Conservation (phyloP, 2,329 filamentous ascomycete species). For the Fusarium sp. region DNA sequence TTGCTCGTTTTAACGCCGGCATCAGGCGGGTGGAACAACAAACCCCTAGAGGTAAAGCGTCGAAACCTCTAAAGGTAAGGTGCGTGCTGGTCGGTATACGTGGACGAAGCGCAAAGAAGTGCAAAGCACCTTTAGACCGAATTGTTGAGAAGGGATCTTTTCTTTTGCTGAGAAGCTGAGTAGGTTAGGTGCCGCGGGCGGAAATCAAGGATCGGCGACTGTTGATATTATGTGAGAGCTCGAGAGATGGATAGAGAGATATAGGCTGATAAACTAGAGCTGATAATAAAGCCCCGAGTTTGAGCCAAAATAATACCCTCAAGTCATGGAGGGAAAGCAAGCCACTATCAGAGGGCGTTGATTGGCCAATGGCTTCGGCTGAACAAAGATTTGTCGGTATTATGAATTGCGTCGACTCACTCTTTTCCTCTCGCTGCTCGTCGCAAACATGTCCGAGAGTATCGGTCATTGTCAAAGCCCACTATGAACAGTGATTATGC, state of each 20-base stretch:
- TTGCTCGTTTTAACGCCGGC: constrained; percentile 44
- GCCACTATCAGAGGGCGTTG: constrained; percentile 49
- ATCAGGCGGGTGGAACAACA: constrained; percentile 48
- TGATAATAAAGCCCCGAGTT: constrained; percentile 35
- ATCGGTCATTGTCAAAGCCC: constrained; percentile 4
- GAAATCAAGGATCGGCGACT: constrained; percentile 14
- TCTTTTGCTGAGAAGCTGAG: constrained; percentile 31
- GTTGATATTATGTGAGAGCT: constrained; percentile 42
- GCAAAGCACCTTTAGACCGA: constrained; percentile 45
- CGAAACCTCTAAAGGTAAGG: constrained; percentile 48
- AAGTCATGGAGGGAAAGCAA: constrained; percentile 40
- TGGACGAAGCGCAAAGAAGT: constrained; percentile 45
- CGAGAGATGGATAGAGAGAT: constrained; percentile 36
- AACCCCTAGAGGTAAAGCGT: constrained; percentile 50
- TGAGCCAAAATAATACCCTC: constrained; percentile 42
- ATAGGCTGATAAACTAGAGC: constrained; percentile 29
- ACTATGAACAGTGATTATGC: constrained; percentile 3
- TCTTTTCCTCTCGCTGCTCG: constrained; percentile 36
- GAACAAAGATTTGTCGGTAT: constrained; percentile 42
- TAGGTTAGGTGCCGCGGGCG: constrained; percentile 9
- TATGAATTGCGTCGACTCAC: constrained; percentile 45
- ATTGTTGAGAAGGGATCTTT: constrained; percentile 46
- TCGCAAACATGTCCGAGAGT: constrained; percentile 46
- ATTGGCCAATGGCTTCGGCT: constrained; percentile 52
- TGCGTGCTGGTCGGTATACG: constrained; percentile 46